These are phyloP conservation scores for Trypanosoma rangeli DNA, from an alignment of 208 protist species.

Conservation along the genomic window DNA sequence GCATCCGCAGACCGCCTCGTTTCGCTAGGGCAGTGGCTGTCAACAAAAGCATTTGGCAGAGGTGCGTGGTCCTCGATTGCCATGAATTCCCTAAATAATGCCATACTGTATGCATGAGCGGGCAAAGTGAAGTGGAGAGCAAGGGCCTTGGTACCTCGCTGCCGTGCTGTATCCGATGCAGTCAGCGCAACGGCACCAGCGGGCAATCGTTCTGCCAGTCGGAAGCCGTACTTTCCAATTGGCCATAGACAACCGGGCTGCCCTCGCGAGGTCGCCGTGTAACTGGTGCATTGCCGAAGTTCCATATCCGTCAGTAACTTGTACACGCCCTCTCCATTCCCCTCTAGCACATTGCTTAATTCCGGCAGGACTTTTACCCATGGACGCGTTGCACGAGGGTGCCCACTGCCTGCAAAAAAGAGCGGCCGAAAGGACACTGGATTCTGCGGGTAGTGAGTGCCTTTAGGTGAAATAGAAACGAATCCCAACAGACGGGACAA, in stretches of 20 bases:
- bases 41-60: background rate
- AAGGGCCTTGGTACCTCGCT: slow-evolving; percentile 32
- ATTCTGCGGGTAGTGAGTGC: background rate
- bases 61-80: slow-evolving; percentile 22
- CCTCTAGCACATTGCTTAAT: slow-evolving; percentile 13
- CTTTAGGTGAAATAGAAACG: background rate
- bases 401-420: slow-evolving; percentile 19
- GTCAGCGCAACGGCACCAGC: slow-evolving; percentile 47
- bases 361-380: slow-evolving; percentile 70
- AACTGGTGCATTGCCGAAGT: slow-evolving; percentile 39
- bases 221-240: slow-evolving; percentile 57
- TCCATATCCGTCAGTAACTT: slow-evolving; percentile 34
- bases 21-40: background rate
- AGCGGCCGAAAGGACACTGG: slow-evolving; percentile 10
- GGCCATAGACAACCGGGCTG: slow-evolving; percentile 41
- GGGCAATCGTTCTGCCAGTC: slow-evolving; percentile 64
- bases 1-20: background rate
- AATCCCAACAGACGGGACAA: slow-evolving; percentile 35
- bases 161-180: slow-evolving; percentile 22
- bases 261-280: slow-evolving; percentile 28
- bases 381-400: slow-evolving; percentile 34
- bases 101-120: slow-evolving; percentile 35
- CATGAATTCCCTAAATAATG: slow-evolving; percentile 58
- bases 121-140: slow-evolving; percentile 75
- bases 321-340: slow-evolving; percentile 14